Conservation (phyloP, 1,139 yeast species). For the Pichia norvegensis region DNA sequence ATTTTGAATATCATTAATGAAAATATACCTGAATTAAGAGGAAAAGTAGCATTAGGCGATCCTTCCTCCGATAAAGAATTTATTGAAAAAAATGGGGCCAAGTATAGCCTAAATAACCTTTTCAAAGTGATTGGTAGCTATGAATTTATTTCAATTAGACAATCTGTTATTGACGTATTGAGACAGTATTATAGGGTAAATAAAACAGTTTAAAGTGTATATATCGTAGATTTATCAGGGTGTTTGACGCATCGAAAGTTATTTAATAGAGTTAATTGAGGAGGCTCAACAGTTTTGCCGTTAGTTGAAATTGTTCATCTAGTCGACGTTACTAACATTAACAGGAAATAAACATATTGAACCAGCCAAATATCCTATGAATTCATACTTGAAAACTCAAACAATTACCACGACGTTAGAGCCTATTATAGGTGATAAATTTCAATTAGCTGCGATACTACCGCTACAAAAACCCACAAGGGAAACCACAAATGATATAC, state of each 20-base stretch:
- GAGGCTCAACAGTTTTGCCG: too few species aligned
- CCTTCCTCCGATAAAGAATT: conserved; percentile 25
- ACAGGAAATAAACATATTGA: too few species aligned
- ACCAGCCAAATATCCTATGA: too few species aligned
- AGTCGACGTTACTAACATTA: background rate
- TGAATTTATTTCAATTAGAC: conserved; percentile 32
- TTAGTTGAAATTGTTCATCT: too few species aligned
- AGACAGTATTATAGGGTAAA: conserved; percentile 26
- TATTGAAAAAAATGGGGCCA: conserved; percentile 3
- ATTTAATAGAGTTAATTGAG: too few species aligned
- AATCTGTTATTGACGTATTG: conserved; percentile 35
- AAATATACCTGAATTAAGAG: conserved; percentile 33
- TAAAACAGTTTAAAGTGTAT: background rate
- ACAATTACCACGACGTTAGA: conserved; percentile 19
- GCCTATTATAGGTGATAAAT: conserved; percentile 29
- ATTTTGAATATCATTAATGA: conserved; percentile 32
- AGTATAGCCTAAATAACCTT: conserved; percentile 13
- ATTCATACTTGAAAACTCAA: conserved; percentile 5
- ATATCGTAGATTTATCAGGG: too few species aligned
- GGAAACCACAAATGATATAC: conserved; percentile 23
- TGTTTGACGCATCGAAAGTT: too few species aligned
- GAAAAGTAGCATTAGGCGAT: conserved; percentile 32
- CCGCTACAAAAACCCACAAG: conserved; percentile 22
- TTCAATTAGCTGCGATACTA: conserved; percentile 25
- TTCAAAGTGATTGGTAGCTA: conserved; percentile 30